Base-by-base conservation (phyloP, 345 rosid species). In the Bruguiera parviflora region DNA sequence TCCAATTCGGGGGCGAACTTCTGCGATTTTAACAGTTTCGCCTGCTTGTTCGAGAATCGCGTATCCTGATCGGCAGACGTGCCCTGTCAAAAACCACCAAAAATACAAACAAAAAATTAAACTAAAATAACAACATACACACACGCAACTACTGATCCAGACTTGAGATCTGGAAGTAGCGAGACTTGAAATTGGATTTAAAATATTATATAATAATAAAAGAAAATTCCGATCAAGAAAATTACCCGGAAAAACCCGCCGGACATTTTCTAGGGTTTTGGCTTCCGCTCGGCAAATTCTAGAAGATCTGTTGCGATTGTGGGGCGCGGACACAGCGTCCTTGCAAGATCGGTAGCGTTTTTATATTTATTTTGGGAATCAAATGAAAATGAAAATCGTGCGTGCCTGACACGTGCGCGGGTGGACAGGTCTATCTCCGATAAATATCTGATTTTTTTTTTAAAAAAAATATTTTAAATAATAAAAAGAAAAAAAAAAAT, bases 21-120 rank as follows among this genome's bases (percentile, higher is more conserved):
- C 86, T 90, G 98, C 69, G 97, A 84, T 71, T 96, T 96, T 82
- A 92, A 31, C 35, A 96, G 86, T 81, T 89, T 92, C 6, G 96
- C 98, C 76, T 96, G 98, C 87, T 96, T 96, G 89, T 96, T 96
- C 33, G 99, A 96, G 80, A 92, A 96, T 71, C 99, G 85, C 65
- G 98, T 92, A 77, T 96, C 99, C 69, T 96, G 99, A 65, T 96
- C 99, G 21, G 97, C 97, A 64, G 98, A 90, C 46, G 99, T 90
- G 28, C 99, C 99, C 99, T 96, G 9, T 1, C 22, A 55, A 22
- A 53, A 55, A 43, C 19, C 49, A 13, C 49, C 16, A 25, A 9
- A 22, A 8, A 21, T 11, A 4, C 6, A 55, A 55, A 1, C 24
- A 53, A 53, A 61, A 55, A 61, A 13, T 49, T 9, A 74, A 58